Evolutionary conservation across 495 filamentous ascomycete genomes (phyloP), one percentile per base, ranked within the genome.

Genomic region (Lasiosphaeria miniovina): DNA sequence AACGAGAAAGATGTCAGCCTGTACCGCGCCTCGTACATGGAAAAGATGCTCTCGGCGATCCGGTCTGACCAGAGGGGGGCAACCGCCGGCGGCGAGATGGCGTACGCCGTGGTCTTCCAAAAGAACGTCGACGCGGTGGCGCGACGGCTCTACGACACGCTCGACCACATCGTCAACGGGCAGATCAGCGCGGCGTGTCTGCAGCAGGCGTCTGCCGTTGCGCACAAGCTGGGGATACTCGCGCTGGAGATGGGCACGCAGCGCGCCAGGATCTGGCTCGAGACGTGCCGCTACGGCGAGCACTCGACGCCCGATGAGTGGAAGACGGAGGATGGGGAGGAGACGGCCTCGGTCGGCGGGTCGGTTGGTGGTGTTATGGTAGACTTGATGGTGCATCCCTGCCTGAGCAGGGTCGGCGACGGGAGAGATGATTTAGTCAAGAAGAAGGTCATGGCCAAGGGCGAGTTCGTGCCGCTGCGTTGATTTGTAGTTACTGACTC

Each of bases 211-310:
- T 57, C 36, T 36, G 33, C 3, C 14, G 12, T 54, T 4, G 32
- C 33, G 31, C 24, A 54, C 36, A 6, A 40, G 11, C 6, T 40
- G 6, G 36, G 36, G 6, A 6, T 6, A 11, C 34, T 65, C 4
- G 54, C 58, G 6, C 35, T 65, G 17, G 49, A 65, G 54, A 61
- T 61, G 54, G 62, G 54, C 31, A 33, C 62, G 5, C 62, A 65
- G 43, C 53, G 58, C 17, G 58, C 62, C 0, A 49, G 52, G 4
- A 36, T 64, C 24, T 11, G 24, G 11, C 38, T 64, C 17, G 62
- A 64, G 52, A 35, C 35, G 6, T 61, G 57, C 38, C n/a, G 15
- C 5, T 45, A 49, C 32, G 17, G 40, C 4, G 36, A 60, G 11
- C 35, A 32, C 4, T 1, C 36, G 2, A 34, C 32, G 46, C 46